Percentiles rank a stretch among this genome's conserved stretches.
Conservation (phyloP, 2,329 filamentous ascomycete species). For the Aureobasidium leucospermi region DNA sequence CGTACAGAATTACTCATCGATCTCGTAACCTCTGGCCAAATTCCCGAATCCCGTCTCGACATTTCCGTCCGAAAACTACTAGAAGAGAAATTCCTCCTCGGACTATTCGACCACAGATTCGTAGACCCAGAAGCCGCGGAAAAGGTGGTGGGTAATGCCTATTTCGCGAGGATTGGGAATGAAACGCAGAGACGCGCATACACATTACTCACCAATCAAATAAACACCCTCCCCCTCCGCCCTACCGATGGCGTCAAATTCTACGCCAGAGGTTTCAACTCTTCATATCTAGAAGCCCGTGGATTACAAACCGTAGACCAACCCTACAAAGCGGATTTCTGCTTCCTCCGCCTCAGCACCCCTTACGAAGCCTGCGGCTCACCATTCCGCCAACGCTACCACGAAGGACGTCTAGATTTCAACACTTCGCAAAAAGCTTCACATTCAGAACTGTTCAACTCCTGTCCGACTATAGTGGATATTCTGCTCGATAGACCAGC, state of each 20-base stretch:
- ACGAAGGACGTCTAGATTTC: constrained; percentile 6
- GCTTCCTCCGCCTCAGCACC: neutral
- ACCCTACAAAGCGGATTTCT: neutral
- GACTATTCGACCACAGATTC: neutral
- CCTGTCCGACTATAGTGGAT: neutral
- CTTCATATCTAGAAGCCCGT: neutral
- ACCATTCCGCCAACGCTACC: constrained; percentile 4
- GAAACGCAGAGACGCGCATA: constrained; percentile 3
- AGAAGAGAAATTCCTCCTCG: neutral
- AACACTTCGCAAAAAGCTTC: neutral
- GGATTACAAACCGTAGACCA: neutral
- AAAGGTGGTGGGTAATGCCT: neutral
- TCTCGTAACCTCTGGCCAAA: neutral
- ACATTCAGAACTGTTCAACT: neutral
- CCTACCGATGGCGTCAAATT: neutral
- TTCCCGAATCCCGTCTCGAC: neutral
- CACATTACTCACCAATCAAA: neutral
- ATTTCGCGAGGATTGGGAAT: neutral
- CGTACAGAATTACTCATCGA: neutral
- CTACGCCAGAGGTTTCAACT: neutral
- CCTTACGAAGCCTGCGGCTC: neutral
- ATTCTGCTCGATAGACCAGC: neutral
- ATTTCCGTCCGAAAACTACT: constrained; percentile 3
- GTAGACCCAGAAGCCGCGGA: constrained; percentile 1
- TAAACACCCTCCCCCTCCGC: neutral